Evolutionary conservation across 805 yeast genomes (phyloP), one percentile per base, ranked within the genome.

Genomic region (Metschnikowia santaceciliae): DNA sequence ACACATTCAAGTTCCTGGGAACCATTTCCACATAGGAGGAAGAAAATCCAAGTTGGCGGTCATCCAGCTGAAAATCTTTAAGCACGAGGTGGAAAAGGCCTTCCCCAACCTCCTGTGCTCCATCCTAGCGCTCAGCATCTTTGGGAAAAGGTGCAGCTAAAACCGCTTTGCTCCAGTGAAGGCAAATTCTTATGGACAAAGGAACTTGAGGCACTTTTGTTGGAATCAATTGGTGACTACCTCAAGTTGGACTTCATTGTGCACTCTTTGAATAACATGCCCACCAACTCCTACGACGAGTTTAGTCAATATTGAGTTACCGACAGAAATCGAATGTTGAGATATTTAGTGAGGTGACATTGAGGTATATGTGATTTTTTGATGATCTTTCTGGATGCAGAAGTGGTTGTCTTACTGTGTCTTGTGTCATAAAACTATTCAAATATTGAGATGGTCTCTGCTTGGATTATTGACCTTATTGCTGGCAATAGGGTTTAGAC

Each of bases 181-280:
- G 99, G 98, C 23, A 94, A 94, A 67, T 83, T 97, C 0, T 68
- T 94, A 20, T 94, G 99, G 99, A 94, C 99, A 2, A 88, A 88
- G 64, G 99, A 94, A 69, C 76, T 94, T 50, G 99, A 94, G 69
- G 84, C 83, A 20, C 71, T 90, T 44, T 72, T 92, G 36, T 77
- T 86, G 56, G 79, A 78, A 54, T 74, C 78, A 41, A 76, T 82
- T 23, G 91, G 86, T 30, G 73, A 70, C 44, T 83, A 75, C 58
- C 84, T 86, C 48, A 77, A 83, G 68, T 74, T 92, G 45, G 97
- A 94, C 66, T 72, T 92, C 69, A 86, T 94, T 63, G 97, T 92
- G 37, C 98, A 94, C 66, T 88, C 96, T 2, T 76, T 94, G 58
- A 94, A 94, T 67, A 98, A 91, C 70, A 78, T 82, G 81, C 99